Evolutionary conservation across 1,139 yeast genomes (phyloP).

Genomic region (Debaryomyces coudertii): DNA sequence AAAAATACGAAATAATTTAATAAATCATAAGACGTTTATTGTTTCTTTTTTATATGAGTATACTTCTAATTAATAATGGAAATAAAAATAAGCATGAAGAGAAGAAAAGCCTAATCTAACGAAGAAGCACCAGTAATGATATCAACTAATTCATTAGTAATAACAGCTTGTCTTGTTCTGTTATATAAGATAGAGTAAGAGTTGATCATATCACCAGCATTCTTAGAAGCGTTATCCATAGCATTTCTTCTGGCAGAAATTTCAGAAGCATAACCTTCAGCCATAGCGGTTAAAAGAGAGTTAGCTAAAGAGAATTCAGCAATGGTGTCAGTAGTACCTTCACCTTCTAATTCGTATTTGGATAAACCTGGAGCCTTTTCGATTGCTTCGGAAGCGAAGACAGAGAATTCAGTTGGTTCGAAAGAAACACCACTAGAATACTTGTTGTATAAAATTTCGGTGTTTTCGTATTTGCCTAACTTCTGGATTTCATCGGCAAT

Average conservation of each 20-base stretch:
- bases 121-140: conserved; percentile 99
- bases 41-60: conserved; percentile 7
- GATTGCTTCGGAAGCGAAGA: conserved; percentile 71
- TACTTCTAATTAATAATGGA: conserved; percentile 6
- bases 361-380: conserved; percentile 86
- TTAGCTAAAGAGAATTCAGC: conserved; percentile 90
- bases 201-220: conserved; percentile 98
- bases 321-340: conserved; percentile 66
- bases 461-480: conserved; percentile 70
- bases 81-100: conserved; percentile 7
- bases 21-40: conserved; percentile 16
- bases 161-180: conserved; percentile 99
- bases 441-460: conserved; percentile 85
- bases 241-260: conserved; percentile 99
- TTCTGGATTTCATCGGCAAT: conserved; percentile 82
- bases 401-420: conserved; percentile 75
- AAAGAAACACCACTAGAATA: conserved; percentile 87
- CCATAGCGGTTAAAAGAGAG: conserved; percentile 87
- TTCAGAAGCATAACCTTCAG: conserved; percentile 98
- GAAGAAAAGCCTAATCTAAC: conserved; percentile 62
- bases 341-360: conserved; percentile 78
- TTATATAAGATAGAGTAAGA: conserved; percentile 94
- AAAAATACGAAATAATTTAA: conserved; percentile 8
- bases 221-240: conserved; percentile 99
- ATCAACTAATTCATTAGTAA: conserved; percentile 98